These are phyloP conservation scores for Eucalyptus grandis DNA, from an alignment of 345 rosid genomes.

Conservation along the genomic window DNA sequence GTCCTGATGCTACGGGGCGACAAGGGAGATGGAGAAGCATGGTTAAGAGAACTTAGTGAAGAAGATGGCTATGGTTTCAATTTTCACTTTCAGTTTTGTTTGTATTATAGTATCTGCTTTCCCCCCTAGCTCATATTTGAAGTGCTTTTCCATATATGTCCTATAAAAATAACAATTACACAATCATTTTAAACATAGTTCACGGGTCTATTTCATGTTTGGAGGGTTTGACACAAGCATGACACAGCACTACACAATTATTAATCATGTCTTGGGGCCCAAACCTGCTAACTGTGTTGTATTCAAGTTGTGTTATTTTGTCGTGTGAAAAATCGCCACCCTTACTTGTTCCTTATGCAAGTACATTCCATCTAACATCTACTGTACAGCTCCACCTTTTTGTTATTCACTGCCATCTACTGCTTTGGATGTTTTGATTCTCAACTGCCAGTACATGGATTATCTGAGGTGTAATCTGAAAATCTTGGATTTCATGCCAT, in stretches of 20 bases:
- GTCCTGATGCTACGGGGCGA: not conserved
- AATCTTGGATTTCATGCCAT: not conserved
- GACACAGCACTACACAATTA: not conserved
- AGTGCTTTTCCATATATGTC: not conserved
- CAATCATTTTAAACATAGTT: not conserved
- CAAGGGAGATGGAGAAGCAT: not conserved
- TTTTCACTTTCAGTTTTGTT: not conserved
- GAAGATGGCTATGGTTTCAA: not conserved
- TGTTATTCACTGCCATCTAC: not conserved
- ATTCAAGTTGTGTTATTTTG: not conserved
- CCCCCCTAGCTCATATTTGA: not conserved
- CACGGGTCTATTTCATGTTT: not conserved
- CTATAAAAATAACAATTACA: not conserved
- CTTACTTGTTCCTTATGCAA: not conserved
- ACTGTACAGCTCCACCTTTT: not conserved
- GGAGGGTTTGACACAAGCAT: not conserved
- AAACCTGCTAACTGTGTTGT: not conserved
- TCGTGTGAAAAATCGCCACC: not conserved
- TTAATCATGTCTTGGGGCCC: not conserved
- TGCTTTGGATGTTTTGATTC: not conserved
- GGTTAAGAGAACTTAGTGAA: not conserved
- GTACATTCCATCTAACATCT: not conserved
- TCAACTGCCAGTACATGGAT: not conserved
- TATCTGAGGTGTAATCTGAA: not conserved
- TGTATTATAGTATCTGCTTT: not conserved